Percentiles rank a stretch among this genome's conserved stretches.
Evolutionary conservation across 108 stramenopile species (phyloP).

Genomic region (Nitzschia sp.): DNA sequence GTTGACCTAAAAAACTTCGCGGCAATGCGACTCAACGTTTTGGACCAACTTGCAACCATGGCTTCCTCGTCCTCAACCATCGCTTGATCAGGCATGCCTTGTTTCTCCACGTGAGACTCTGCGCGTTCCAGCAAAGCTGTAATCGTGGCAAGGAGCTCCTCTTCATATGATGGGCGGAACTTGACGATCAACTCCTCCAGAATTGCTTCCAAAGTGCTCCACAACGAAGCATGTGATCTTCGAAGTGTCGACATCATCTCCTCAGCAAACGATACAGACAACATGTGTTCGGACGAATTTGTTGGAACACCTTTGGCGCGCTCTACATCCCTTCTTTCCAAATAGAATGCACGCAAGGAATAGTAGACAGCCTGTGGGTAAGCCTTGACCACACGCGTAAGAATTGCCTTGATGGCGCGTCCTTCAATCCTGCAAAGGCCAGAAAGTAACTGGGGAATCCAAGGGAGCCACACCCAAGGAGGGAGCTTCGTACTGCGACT

Average conservation of each 20-base stretch:
- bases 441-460: slow-evolving; percentile 88
- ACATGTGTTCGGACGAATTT: slow-evolving; percentile 41
- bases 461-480: slow-evolving; percentile 93
- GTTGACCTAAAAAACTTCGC: slow-evolving; percentile 66
- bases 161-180: slow-evolving; percentile 88
- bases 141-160: slow-evolving; percentile 86
- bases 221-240: slow-evolving; percentile 81
- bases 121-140: slow-evolving; percentile 75
- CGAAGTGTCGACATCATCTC: slow-evolving; percentile 85
- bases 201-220: slow-evolving; percentile 86
- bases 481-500: slow-evolving; percentile 66
- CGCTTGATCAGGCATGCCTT: slow-evolving; percentile 28
- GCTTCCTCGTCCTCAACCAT: slow-evolving; percentile 46
- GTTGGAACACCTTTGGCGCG: slow-evolving; percentile 49
- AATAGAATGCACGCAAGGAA: slow-evolving; percentile 76
- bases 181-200: slow-evolving; percentile 90
- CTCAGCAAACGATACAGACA: slow-evolving; percentile 66
- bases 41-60: slow-evolving; percentile 51
- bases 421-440: slow-evolving; percentile 79
- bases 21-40: slow-evolving; percentile 67
- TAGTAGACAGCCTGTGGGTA: slow-evolving; percentile 89
- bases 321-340: slow-evolving; percentile 83
- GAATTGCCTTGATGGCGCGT: slow-evolving; percentile 54
- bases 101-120: slow-evolving; percentile 46
- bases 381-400: slow-evolving; percentile 58